phyloP scores from a whole-genome alignment of 2,329 filamentous ascomycete species.

The Ophiostoma perfectum region DNA sequence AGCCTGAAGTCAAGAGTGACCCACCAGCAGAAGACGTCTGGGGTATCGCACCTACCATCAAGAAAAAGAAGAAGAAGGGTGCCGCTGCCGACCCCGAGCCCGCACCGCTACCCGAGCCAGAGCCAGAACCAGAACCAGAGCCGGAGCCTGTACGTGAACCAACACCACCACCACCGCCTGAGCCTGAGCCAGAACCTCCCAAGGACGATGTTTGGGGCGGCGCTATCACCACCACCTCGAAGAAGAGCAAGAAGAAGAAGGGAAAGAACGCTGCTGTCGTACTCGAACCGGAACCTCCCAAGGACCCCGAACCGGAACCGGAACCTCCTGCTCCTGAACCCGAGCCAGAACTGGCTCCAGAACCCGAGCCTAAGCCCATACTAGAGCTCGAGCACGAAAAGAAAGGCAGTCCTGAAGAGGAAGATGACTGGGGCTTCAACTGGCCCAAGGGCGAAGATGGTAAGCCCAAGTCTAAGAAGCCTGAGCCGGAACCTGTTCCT shows the following conservation, averaged over 20 bases:
- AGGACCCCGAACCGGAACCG: constrained; percentile 21
- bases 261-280: constrained; percentile 19
- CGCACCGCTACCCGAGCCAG: constrained; percentile 25
- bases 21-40: constrained; percentile 25
- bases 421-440: constrained; percentile 16
- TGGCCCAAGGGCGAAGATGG: constrained; percentile 20
- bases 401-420: neutral
- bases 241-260: constrained; percentile 25
- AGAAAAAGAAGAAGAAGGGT: constrained; percentile 18
- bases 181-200: constrained; percentile 12
- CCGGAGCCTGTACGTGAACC: constrained; percentile 23
- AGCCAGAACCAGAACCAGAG: constrained; percentile 25
- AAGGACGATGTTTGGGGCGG: constrained; percentile 28
- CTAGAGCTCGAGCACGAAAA: constrained; percentile 15
- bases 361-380: neutral
- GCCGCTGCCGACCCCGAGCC: constrained; percentile 23
- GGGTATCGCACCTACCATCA: constrained; percentile 19
- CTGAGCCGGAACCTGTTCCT: neutral
- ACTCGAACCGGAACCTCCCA: constrained; percentile 20
- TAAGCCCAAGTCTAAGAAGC: constrained; percentile 14
- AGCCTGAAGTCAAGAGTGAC: constrained; percentile 16
- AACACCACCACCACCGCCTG: neutral
- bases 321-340: constrained; percentile 19
- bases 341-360: neutral
- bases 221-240: constrained; percentile 19